Evolutionary conservation across 1,284 basidiomycete genomes (phyloP), one percentile per base, ranked within the genome.

Genomic region (Sporisorium graminicola): DNA sequence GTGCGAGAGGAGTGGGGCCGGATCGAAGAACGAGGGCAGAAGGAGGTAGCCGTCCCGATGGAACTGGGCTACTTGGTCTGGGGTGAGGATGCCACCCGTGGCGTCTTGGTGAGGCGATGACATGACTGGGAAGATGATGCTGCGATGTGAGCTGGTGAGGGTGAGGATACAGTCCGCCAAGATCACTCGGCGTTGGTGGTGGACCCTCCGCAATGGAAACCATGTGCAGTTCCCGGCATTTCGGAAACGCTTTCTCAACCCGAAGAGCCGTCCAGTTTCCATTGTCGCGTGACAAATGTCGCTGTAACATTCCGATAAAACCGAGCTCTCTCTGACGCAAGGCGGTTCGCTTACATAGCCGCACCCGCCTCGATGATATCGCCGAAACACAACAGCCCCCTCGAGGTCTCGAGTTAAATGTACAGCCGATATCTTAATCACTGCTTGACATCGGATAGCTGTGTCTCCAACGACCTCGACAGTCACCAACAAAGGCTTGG

Each of bases 1-100:
- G 53, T 73, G 91, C 10, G 82, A 84, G 5, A 96, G 88, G 49
- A 98, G 89, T 9, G 88, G 89, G 10, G 87, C 82, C 43, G 93
- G 90, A 7, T 89, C 88, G 66, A 95, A 88, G 86, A 98, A 98
- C 18, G 86, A 86, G 0, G 91, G 92, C 26, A 98, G 84, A 61
- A 93, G 86, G 27, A 96, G 89, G 83, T 95, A 97, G 50, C 94
- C 82, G 49, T 81, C 72, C 2, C 61, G 51, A n/a, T 81, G 77
- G 64, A 80, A 84, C 33, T 77, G 73, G 16, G 44, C 64, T 13
- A 82, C 50, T 49, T 82, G 78, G 18, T 46, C 56, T 2, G 65
- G 35, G 0, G 76, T 61, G 31, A 82, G 74, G n/a, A 24, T 33
- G 37, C 71, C 65, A 1, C 26, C 31, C 1, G 33, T 37, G 40